phyloP scores from a whole-genome alignment of 768 basidiomycete species.

The Pleurotus djamor region DNA sequence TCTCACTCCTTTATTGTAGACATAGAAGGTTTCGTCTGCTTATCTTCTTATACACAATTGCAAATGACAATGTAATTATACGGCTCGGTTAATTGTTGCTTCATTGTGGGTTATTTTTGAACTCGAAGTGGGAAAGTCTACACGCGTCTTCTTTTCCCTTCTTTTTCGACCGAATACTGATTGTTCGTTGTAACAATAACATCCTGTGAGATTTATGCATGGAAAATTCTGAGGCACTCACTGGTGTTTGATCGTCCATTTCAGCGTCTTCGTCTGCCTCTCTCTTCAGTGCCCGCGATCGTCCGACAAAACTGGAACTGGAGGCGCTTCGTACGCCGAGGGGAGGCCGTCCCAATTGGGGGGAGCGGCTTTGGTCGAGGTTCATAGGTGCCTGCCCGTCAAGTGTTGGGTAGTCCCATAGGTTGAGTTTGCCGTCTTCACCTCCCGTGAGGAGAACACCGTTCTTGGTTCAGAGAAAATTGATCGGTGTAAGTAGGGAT shows the following conservation, averaged over 20 bases:
- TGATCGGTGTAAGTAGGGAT: not conserved
- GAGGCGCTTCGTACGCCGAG: not conserved
- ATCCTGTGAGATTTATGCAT: no score
- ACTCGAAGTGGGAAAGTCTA: not conserved
- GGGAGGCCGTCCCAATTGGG: not conserved
- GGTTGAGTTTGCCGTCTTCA: constrained; percentile 44
- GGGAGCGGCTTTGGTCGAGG: constrained; percentile 8
- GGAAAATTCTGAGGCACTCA: not conserved
- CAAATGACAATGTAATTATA: not conserved
- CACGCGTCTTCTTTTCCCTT: not conserved
- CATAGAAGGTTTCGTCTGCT: not conserved
- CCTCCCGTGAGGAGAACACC: constrained; percentile 44
- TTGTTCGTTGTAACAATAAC: no score
- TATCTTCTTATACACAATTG: not conserved
- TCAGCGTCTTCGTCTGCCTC: not conserved
- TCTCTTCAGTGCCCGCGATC: not conserved
- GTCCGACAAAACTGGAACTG: not conserved
- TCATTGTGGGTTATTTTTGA: not conserved
- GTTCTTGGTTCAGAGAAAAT: constrained; percentile 22
- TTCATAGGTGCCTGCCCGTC: constrained; percentile 16
- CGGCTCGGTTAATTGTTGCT: not conserved
- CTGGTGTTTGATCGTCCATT: constrained; percentile 1
- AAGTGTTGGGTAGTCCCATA: constrained; percentile 30
- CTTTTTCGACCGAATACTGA: not conserved
- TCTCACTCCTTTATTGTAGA: not conserved